Base-by-base conservation (phyloP, 2,329 filamentous ascomycete species). In the Lanzia echinophila region DNA sequence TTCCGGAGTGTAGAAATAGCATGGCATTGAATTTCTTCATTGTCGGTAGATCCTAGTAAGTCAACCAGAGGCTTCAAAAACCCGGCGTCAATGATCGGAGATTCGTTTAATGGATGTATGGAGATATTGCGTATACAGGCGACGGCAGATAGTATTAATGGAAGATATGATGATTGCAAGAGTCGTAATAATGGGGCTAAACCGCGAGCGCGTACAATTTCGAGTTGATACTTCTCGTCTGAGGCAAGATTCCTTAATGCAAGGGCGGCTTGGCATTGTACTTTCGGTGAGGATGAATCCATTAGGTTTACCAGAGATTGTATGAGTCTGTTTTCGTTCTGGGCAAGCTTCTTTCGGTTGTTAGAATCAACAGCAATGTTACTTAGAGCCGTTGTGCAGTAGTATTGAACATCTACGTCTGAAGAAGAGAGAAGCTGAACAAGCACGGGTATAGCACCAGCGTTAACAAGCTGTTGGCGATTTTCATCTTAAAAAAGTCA, bases 71-170 rank as follows among this genome's bases (percentile, higher is more conserved):
- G 94, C 69, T 90, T 91, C 56, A 99, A 73, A 71, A 99, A 99
- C 55, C 92, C 94, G 39, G 92, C 92, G 67, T 99, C 94, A 66
- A 99, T 99, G 61, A 99, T 99, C 0, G 94, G 94, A 11, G 92
- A 96, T 72, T 99, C 94, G 72, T 99, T 99, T 67, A 92, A 78
- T 17, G 94, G 94, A 69, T 99, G 94, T 62, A 99, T 99, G 54
- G 92, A 97, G 62, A 99, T 99, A 70, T 99, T 99, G 64, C 94
- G 87, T 69, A 99, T 99, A 69, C 94, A 99, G 47, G 94, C 94
- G 60, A 99, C 94, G 44, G 94, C 94, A 19, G 92, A 97, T 38
- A 97, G 83, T 56, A 97, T 97, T 52, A 99, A 82, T 12, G 94
- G 94, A 10, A 97, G 83, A 65, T 97, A 97, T 12, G 91, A 95